phyloP scores from a whole-genome alignment of 441 rosid genomes.

The Isatis lusitanica region DNA sequence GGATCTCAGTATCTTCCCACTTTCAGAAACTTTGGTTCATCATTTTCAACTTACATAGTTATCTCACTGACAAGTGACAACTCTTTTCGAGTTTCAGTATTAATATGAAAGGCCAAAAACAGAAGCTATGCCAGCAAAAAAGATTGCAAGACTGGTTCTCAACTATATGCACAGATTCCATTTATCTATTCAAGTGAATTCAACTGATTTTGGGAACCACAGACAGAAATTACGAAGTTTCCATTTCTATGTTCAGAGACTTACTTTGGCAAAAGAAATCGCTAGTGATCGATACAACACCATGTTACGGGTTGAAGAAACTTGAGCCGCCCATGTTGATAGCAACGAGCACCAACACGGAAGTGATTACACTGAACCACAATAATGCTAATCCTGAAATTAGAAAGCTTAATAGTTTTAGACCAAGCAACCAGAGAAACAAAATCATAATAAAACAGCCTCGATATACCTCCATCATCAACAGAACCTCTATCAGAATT shows the following conservation, averaged over 20 bases:
- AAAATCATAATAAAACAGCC: conserved; percentile 16
- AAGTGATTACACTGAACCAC: conserved; percentile 71
- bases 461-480: conserved; percentile 31
- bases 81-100: not conserved
- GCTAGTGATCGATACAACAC: conserved; percentile 25
- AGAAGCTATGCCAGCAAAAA: conserved; percentile 1
- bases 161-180: conserved; percentile 5
- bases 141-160: not conserved
- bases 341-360: conserved; percentile 70
- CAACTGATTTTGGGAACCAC: not conserved
- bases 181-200: conserved; percentile 4
- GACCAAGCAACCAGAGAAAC: conserved; percentile 16
- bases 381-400: conserved; percentile 69
- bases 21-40: not conserved
- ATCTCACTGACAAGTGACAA: not conserved
- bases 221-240: not conserved
- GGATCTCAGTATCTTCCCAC: not conserved
- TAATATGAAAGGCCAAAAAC: conserved; percentile 5
- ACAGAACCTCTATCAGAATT: conserved; percentile 25
- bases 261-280: conserved; percentile 42
- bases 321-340: conserved; percentile 62
- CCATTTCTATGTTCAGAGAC: conserved; percentile 25
- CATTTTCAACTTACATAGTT: not conserved
- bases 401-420: conserved; percentile 8
- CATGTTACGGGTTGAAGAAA: conserved; percentile 82